Evolutionary conservation across 495 filamentous ascomycete species (phyloP), one percentile per base, ranked within the genome.

Genomic region (Achaetomiella virescens): DNA sequence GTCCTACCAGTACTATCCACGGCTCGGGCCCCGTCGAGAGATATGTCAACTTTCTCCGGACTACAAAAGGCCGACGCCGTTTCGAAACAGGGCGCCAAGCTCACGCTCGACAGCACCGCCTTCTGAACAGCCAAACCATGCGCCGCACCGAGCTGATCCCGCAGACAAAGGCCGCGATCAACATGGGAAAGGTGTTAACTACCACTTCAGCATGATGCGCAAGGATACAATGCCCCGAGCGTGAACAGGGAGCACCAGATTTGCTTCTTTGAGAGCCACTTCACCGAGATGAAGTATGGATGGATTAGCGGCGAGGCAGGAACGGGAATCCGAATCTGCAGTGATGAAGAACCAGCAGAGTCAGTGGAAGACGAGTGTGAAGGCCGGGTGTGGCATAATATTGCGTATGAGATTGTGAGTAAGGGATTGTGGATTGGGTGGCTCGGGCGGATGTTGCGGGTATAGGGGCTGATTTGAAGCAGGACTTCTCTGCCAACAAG

Each of bases 211-310:
- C 11, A 72, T 89, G 51, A 81, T 80, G 75, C 77, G 78, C 48
- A 74, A 66, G 11, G 70, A 74, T 44, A 75, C 31, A 87, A 88
- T 67, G 67, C 82, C 0, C 86, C 86, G 0, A 78, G 73, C 27
- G 72, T 75, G 1, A 75, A 71, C 5, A 77, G 84, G 48, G 86
- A 89, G 73, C 86, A 89, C 66, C 86, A 89, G 70, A 84, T 89
- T 55, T 80, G 77, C 61, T 89, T 89, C 74, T 89, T 89, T 62
- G 78, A 88, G 74, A 81, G 75, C 66, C 85, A 88, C 72, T 89
- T 88, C 69, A 88, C 85, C 52, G 86, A 88, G 73, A 68, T 90
- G 66, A 88, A 89, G 73, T 82, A 81, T 57, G 87, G 86, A 51
- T 80, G 77, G 78, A 70, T 82, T 51, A 76, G 75, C 42, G 84